These are phyloP conservation scores for Teratosphaeria epicoccoides DNA, from an alignment of 2,329 filamentous ascomycete species.

Conservation along the genomic window DNA sequence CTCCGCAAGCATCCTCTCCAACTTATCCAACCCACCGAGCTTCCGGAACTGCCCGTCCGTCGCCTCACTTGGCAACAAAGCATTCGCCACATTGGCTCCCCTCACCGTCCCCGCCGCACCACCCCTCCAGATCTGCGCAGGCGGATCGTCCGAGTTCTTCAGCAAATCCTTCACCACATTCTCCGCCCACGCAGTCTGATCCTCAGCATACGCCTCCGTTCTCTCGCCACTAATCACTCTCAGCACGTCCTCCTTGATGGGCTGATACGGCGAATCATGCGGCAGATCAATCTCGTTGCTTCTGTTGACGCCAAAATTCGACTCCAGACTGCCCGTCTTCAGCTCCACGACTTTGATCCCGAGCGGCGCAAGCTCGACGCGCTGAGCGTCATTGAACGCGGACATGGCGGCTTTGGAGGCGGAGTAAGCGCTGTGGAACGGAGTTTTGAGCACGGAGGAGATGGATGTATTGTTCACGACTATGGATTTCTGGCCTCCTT, in stretches of 20 bases:
- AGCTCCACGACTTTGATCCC: not conserved
- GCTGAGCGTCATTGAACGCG: constrained; percentile 24
- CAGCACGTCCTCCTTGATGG: constrained; percentile 5
- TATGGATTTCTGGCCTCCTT: not conserved
- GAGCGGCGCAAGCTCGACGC: not conserved
- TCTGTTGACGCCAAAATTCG: not conserved
- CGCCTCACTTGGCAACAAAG: not conserved
- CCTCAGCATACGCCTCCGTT: constrained; percentile 5
- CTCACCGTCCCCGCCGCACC: not conserved
- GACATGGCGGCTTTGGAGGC: constrained; percentile 55
- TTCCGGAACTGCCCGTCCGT: not conserved
- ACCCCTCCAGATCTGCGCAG: not conserved
- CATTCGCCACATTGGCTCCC: not conserved
- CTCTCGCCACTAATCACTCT: constrained; percentile 4
- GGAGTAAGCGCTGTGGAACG: constrained; percentile 39
- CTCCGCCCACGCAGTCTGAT: not conserved
- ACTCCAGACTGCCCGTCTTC: not conserved
- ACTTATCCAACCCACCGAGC: not conserved
- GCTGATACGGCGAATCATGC: constrained; percentile 5
- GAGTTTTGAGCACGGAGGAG: not conserved
- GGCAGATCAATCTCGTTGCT: constrained; percentile 4
- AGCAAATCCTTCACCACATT: constrained; percentile 1
- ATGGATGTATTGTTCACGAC: constrained; percentile 29
- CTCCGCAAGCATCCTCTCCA: not conserved
- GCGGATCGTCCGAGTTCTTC: not conserved